These are phyloP conservation scores for Friedmanniomyces endolithicus DNA, from an alignment of 495 filamentous ascomycete species.

Conservation along the genomic window DNA sequence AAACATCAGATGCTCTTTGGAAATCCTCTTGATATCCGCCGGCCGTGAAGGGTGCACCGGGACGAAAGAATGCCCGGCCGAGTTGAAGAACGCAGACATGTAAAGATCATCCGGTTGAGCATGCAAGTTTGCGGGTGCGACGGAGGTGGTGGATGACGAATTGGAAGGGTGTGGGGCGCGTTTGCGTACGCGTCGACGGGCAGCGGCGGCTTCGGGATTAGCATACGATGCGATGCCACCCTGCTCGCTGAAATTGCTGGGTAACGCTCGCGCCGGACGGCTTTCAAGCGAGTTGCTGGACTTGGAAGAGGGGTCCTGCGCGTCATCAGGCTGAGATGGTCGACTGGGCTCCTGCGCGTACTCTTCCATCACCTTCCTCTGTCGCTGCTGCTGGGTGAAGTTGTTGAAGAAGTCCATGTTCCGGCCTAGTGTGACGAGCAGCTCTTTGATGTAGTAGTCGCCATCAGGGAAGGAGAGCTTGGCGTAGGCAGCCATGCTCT, in stretches of 20 bases:
- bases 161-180: too few species aligned
- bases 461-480: constrained; percentile 61
- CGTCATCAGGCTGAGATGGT: constrained; percentile 9
- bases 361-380: constrained; percentile 3
- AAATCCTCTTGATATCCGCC: constrained; percentile 50
- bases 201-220: not conserved
- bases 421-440: constrained; percentile 52
- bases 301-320: not conserved
- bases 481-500: constrained; percentile 43
- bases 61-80: constrained; percentile 3
- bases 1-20: constrained; percentile 73
- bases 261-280: constrained; percentile 7
- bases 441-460: constrained; percentile 60
- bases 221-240: constrained; percentile 12
- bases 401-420: constrained; percentile 32
- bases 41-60: constrained; percentile 5
- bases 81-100: not conserved
- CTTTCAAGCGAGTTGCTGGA: constrained; percentile 15
- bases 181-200: not conserved
- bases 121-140: constrained; percentile 13
- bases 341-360: constrained; percentile 15
- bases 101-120: not conserved
- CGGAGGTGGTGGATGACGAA: constrained; percentile 10
- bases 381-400: not conserved
- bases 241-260: constrained; percentile 19